Percentiles rank a stretch among this genome's conserved stretches.
These are phyloP conservation scores for Colletotrichum caudatum DNA, from an alignment of 2,329 filamentous ascomycete genomes.

Conservation along the genomic window DNA sequence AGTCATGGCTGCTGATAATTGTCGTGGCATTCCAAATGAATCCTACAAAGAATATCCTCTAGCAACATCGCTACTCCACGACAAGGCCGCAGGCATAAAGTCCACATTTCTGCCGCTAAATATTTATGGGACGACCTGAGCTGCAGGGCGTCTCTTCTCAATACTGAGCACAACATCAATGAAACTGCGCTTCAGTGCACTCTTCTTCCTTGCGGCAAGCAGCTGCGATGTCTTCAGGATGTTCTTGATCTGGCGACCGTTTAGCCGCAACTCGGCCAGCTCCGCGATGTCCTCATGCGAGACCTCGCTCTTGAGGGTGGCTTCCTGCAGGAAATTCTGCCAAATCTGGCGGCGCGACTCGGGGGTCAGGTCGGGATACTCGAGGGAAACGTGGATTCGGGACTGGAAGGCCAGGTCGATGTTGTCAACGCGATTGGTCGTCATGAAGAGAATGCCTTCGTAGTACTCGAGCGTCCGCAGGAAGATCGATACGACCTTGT, in stretches of 20 bases:
- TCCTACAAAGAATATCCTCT: background rate
- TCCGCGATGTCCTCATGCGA: constrained; percentile 47
- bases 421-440: constrained; percentile 59
- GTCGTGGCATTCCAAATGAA: background rate
- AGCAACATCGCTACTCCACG: background rate
- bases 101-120: too few relatives aligned
- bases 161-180: constrained; percentile 39
- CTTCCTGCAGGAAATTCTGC: constrained; percentile 54
- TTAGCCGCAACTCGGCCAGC: constrained; percentile 55
- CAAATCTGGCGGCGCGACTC: constrained; percentile 54
- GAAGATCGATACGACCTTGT: constrained; percentile 54
- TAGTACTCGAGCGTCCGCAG: constrained; percentile 61
- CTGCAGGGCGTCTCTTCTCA: constrained; percentile 32
- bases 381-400: constrained; percentile 61
- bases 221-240: constrained; percentile 55
- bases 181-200: constrained; percentile 39
- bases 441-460: constrained; percentile 62
- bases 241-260: constrained; percentile 64
- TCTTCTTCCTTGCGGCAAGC: constrained; percentile 59
- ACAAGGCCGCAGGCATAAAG: background rate
- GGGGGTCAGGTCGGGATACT: constrained; percentile 58
- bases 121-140: background rate
- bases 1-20: background rate
- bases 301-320: constrained; percentile 47
- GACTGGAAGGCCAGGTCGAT: constrained; percentile 62